Evolutionary conservation across 208 protist species (phyloP), one percentile per base, ranked within the genome.

Genomic region (Trypanosoma caninum): DNA sequence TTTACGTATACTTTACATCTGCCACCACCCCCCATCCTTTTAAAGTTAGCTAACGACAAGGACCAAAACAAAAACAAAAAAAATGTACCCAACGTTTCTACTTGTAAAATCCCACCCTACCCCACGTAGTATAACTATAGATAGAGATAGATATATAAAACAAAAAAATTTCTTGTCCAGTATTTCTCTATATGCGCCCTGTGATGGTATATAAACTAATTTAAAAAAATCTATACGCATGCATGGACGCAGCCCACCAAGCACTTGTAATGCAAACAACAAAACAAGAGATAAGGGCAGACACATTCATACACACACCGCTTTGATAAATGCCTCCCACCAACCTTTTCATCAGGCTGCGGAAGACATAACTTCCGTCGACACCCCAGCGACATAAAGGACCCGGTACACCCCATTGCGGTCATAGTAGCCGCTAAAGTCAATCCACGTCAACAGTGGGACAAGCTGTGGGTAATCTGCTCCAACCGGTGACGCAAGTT

Each of bases 371-470:
- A 50, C 28, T 48, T 66, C 51, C 8, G 44, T 40, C 20, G 55
- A 35, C 13, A 35, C 30, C 6, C 57, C 51, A 30, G 55, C 68
- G 18, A 80, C 60, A 63, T 82, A 81, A 25, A 87, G 73, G 6
- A 95, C 82, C n/a, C 81, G 77, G 63, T 89, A 95, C n/a, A 95
- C 76, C 57, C 82, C 80, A 56, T 84, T 86, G 31, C 75, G 74
- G 42, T 83, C 81, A 41, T 95, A 95, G 64, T 87, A 95, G 14
- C 81, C 78, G 51, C 76, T 92, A 41, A 89, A 92, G 69, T 95
- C 88, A 48, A 92, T 78, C 81, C 84, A 92, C 33, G 88, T 92
- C 25, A 95, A 53, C 22, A 95, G 69, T 16, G 88, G 84, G 28
- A 95, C 72, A 4, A 95, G 72, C 56, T 89, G 80, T 10, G 84